phyloP scores from a whole-genome alignment of 139 green algal species.

The Spirogloea muscicola region DNA sequence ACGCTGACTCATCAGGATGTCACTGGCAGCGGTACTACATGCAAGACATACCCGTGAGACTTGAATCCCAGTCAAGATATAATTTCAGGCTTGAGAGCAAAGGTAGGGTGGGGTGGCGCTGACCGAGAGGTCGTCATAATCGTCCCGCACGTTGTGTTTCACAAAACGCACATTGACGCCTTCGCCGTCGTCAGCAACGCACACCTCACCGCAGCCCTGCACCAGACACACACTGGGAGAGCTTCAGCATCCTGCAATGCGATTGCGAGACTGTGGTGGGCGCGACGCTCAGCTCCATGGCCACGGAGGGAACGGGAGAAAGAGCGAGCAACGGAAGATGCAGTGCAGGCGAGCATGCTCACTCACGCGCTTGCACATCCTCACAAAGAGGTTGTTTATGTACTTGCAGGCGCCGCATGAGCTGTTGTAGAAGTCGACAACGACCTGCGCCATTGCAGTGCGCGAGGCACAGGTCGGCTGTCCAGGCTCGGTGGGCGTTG shows the following conservation, averaged over 20 bases:
- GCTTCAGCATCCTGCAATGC: too few relatives aligned
- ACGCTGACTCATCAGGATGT: too few relatives aligned
- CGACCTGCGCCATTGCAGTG: constrained; percentile 28
- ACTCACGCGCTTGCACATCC: constrained; percentile 24
- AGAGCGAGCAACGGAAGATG: not conserved
- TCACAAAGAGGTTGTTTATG: constrained; percentile 17
- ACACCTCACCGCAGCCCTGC: constrained; percentile 1
- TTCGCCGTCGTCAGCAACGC: not conserved
- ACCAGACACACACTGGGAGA: not conserved
- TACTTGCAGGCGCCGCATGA: constrained; percentile 34
- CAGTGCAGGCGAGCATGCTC: not conserved
- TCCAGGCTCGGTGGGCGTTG: too few relatives aligned
- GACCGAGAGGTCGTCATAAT: constrained; percentile 40
- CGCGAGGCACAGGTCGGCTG: too few relatives aligned
- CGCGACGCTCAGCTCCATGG: not conserved
- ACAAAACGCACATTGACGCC: constrained; percentile 11
- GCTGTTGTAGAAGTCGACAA: constrained; percentile 44
- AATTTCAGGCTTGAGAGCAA: not conserved
- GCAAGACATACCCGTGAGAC: too few relatives aligned
- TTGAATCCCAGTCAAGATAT: not conserved
- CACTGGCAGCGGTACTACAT: too few relatives aligned
- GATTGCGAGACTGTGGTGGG: too few relatives aligned
- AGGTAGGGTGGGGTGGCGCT: not conserved
- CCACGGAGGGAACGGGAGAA: not conserved
- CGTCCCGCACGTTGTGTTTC: constrained; percentile 30